Conservation (phyloP, 164 flowering plant species). For the Macadamia tetraphylla region DNA sequence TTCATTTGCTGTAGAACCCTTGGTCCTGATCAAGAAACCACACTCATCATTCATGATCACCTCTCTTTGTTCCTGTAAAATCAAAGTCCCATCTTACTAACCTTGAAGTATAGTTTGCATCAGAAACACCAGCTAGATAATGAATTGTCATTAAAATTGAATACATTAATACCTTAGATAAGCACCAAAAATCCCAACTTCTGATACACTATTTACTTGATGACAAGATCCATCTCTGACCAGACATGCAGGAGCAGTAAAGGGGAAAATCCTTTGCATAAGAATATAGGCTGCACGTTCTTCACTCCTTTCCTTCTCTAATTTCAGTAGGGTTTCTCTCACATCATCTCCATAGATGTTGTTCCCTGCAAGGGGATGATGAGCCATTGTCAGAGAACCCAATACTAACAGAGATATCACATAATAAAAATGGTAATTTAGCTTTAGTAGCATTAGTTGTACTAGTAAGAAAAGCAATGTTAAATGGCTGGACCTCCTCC, state of each 20-base stretch:
- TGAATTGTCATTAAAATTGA: too few species aligned
- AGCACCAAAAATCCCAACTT: neutral
- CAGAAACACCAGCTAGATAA: too few species aligned
- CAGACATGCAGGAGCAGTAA: neutral
- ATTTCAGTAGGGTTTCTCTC: neutral
- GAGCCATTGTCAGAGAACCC: neutral
- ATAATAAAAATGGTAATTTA: neutral
- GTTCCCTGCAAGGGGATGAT: neutral
- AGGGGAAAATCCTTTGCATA: conserved; percentile 2
- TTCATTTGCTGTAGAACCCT: neutral
- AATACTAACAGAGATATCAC: neutral
- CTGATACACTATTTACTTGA: neutral
- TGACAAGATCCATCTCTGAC: neutral
- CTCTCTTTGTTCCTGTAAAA: neutral
- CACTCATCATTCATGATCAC: neutral
- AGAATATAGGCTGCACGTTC: neutral
- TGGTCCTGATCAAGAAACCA: neutral
- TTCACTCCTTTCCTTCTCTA: neutral
- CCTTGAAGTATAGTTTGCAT: too few species aligned
- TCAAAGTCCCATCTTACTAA: neutral
- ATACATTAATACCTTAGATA: neutral
- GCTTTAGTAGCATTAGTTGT: neutral
- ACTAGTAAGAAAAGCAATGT: neutral
- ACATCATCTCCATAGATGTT: neutral
- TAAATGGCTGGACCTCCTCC: neutral